These are phyloP conservation scores for Lepidium aucheri DNA, from an alignment of 345 rosid genomes.

Conservation along the genomic window DNA sequence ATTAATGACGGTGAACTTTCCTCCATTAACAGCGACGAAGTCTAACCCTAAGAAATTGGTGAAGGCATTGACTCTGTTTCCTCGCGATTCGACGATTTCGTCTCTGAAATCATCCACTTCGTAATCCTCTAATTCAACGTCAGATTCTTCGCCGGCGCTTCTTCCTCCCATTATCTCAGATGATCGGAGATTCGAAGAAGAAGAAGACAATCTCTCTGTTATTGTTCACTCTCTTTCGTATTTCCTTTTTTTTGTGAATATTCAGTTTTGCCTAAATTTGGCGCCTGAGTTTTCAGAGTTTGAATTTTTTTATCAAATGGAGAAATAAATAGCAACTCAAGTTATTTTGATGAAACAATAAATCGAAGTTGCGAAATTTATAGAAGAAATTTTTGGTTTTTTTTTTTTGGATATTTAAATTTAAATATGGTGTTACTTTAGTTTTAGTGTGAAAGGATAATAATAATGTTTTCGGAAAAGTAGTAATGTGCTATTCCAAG, in stretches of 20 bases:
- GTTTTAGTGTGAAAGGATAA: neutral
- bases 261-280: slow-evolving; percentile 18
- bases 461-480: too few relatives aligned
- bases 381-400: neutral
- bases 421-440: too few relatives aligned
- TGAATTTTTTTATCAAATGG: neutral
- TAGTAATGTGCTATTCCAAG: too few relatives aligned
- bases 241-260: slow-evolving; percentile 4
- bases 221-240: neutral
- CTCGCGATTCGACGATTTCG: slow-evolving; percentile 4
- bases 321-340: neutral
- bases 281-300: slow-evolving; percentile 12
- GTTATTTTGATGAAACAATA: slow-evolving; percentile 11
- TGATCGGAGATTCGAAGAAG: neutral
- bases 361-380: slow-evolving; percentile 3
- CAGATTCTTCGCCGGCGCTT: slow-evolving; percentile 10
- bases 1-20: slow-evolving; percentile 30
- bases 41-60: slow-evolving; percentile 23
- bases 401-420: neutral
- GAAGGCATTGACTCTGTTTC: slow-evolving; percentile 9
- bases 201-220: neutral
- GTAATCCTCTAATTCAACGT: slow-evolving; percentile 17
- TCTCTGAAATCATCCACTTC: slow-evolving; percentile 24
- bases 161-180: slow-evolving; percentile 17
- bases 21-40: slow-evolving; percentile 4